Percentiles rank a stretch among this genome's conserved stretches.
Evolutionary conservation across 2,329 filamentous ascomycete genomes (phyloP).

Genomic region (Beauveria brongniartii): DNA sequence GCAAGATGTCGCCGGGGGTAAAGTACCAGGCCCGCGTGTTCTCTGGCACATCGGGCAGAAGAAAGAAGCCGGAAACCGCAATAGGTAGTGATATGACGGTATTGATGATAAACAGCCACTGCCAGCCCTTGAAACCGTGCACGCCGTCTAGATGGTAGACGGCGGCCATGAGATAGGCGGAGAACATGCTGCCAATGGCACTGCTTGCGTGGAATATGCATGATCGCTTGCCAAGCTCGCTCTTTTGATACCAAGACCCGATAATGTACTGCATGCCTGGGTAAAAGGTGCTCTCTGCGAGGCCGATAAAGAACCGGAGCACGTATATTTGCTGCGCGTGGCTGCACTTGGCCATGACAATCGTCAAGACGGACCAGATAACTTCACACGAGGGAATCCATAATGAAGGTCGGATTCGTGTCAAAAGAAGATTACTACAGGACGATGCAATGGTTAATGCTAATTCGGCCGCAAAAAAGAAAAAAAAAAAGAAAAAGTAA

Average conservation of each 20-base stretch:
- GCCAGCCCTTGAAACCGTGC: conserved; percentile 40
- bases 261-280: conserved; percentile 32
- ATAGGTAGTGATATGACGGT: conserved; percentile 28
- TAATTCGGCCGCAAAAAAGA: too few relatives aligned
- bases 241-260: conserved; percentile 36
- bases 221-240: conserved; percentile 34
- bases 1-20: conserved; percentile 18
- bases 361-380: conserved; percentile 23
- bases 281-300: conserved; percentile 31
- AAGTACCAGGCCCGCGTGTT: conserved; percentile 22
- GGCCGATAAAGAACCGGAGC: conserved; percentile 36
- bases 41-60: conserved; percentile 24
- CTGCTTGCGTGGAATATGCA: conserved; percentile 32
- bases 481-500: background rate
- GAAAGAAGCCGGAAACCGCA: conserved; percentile 24
- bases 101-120: conserved; percentile 29
- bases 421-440: conserved; percentile 28
- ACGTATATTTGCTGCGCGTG: conserved; percentile 28
- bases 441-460: background rate
- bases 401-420: conserved; percentile 29
- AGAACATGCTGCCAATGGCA: conserved; percentile 21
- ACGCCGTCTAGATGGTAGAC: conserved; percentile 35
- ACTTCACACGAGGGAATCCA: conserved; percentile 33
- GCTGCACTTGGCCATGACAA: conserved; percentile 28
- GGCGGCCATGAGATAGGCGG: conserved; percentile 26